Conservation (phyloP, 352 stramenopile species). For the Pythium scleroteichum region DNA sequence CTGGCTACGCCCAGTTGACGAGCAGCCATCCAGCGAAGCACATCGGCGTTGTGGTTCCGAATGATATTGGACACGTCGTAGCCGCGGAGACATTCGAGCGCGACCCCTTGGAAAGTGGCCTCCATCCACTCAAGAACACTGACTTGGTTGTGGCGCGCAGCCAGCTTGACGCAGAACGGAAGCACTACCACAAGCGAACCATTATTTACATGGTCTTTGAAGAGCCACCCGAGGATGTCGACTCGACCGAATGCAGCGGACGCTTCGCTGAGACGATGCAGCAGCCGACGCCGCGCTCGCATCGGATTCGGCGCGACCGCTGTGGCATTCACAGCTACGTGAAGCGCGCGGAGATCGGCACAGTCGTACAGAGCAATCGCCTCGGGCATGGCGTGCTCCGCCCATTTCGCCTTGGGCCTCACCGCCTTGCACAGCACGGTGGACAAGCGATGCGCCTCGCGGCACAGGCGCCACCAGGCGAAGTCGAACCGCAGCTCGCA, state of each 20-base stretch:
- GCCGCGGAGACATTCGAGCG: background rate
- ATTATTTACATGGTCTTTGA: background rate
- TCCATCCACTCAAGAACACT: slow-evolving; percentile 8
- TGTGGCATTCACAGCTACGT: background rate
- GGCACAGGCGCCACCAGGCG: background rate
- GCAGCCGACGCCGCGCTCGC: background rate
- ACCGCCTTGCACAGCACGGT: slow-evolving; percentile 3
- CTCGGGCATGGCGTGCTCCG: slow-evolving; percentile 2
- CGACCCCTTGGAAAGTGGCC: background rate
- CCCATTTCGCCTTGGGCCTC: slow-evolving; percentile 1
- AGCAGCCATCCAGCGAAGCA: slow-evolving; percentile 1
- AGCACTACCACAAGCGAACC: background rate
- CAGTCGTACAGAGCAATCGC: slow-evolving; percentile 15
- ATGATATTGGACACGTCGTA: slow-evolving; percentile 9
- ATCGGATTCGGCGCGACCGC: background rate
- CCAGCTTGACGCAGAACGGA: slow-evolving; percentile 5
- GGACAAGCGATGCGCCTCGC: background rate
- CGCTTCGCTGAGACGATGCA: slow-evolving; percentile 18
- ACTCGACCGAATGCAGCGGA: slow-evolving; percentile 12
- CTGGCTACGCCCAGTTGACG: slow-evolving; percentile 1
- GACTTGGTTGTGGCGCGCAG: slow-evolving; percentile 8
- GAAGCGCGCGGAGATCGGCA: slow-evolving; percentile 1
- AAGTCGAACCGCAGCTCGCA: background rate
- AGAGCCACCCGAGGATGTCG: slow-evolving; percentile 17
- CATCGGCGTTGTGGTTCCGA: background rate